Conservation (phyloP, 2,329 filamentous ascomycete genomes). For the Metarhizium humberi region DNA sequence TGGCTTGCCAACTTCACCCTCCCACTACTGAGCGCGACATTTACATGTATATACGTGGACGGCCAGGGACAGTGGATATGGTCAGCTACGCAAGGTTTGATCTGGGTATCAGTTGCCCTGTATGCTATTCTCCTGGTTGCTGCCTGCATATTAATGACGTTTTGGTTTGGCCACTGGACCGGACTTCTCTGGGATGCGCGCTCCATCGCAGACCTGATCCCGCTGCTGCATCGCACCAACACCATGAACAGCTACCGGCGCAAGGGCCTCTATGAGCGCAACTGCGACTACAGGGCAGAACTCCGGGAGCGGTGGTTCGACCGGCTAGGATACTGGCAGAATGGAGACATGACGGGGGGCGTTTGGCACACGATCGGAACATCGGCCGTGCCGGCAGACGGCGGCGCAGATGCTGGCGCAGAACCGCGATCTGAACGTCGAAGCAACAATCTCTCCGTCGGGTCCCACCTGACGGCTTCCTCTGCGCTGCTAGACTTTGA, state of each 20-base stretch:
- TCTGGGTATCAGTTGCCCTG: constrained; percentile 67
- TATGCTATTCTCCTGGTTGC: constrained; percentile 60
- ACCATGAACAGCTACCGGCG: constrained; percentile 62
- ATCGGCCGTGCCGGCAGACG: constrained; percentile 22
- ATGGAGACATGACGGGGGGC: constrained; percentile 53
- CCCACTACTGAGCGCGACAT: constrained; percentile 70
- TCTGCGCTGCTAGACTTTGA: constrained; percentile 14
- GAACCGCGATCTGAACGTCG: constrained; percentile 1
- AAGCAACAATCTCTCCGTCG: constrained; percentile 22
- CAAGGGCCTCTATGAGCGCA: constrained; percentile 46
- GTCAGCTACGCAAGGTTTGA: constrained; percentile 67
- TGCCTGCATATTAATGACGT: constrained; percentile 43
- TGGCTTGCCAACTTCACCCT: constrained; percentile 76
- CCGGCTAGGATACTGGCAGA: constrained; percentile 79
- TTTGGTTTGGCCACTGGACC: constrained; percentile 56
- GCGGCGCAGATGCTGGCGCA: constrained; percentile 1
- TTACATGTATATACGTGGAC: constrained; percentile 51
- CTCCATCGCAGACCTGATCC: constrained; percentile 71
- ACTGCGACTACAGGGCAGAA: constrained; percentile 42
- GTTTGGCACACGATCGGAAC: constrained; percentile 72
- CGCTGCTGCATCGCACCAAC: constrained; percentile 73
- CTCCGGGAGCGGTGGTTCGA: constrained; percentile 51
- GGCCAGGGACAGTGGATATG: constrained; percentile 57
- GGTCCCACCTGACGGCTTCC: constrained; percentile 17
- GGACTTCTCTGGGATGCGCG: constrained; percentile 80